Conservation (phyloP, 306 rosid species). For the Vachellia collinsii region DNA sequence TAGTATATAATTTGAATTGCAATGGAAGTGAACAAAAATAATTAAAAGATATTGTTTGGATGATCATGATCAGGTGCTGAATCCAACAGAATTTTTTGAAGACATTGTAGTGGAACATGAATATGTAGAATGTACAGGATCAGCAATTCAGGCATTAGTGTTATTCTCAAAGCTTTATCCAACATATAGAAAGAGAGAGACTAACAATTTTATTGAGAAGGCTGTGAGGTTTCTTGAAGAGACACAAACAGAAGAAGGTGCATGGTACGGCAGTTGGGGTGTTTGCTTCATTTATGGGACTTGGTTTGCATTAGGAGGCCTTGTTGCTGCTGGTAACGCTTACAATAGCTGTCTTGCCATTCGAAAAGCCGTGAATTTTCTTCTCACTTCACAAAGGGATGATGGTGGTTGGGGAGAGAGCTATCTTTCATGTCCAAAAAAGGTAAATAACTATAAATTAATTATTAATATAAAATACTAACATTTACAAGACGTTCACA, state of each 20-base stretch:
- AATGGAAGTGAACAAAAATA: background rate
- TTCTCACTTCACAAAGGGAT: slow-evolving; percentile 49
- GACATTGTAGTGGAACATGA: slow-evolving; percentile 52
- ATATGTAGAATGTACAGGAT: slow-evolving; percentile 57
- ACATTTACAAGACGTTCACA: no score
- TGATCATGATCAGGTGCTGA: background rate
- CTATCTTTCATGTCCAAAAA: slow-evolving; percentile 57
- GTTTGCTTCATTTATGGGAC: slow-evolving; percentile 39
- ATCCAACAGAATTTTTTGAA: slow-evolving; percentile 4
- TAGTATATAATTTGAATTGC: no score
- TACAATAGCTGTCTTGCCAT: slow-evolving; percentile 47
- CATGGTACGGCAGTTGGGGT: slow-evolving; percentile 11
- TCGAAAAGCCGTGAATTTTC: slow-evolving; percentile 55
- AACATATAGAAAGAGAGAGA: slow-evolving; percentile 47
- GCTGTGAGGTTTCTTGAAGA: slow-evolving; percentile 47
- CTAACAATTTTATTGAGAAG: slow-evolving; percentile 31
- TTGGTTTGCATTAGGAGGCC: slow-evolving; percentile 53
- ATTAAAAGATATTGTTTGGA: background rate
- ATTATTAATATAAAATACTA: no score
- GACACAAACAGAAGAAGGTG: slow-evolving; percentile 39
- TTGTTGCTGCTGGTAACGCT: slow-evolving; percentile 60
- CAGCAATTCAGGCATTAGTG: slow-evolving; percentile 52
- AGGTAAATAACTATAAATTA: slow-evolving; percentile 27
- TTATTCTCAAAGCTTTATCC: slow-evolving; percentile 50
- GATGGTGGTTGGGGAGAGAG: slow-evolving; percentile 89